A percentile compares a stretch with the other conserved stretches of the same genome.
These are phyloP conservation scores for Salix udensis DNA, from an alignment of 345 rosid genomes.

Conservation along the genomic window DNA sequence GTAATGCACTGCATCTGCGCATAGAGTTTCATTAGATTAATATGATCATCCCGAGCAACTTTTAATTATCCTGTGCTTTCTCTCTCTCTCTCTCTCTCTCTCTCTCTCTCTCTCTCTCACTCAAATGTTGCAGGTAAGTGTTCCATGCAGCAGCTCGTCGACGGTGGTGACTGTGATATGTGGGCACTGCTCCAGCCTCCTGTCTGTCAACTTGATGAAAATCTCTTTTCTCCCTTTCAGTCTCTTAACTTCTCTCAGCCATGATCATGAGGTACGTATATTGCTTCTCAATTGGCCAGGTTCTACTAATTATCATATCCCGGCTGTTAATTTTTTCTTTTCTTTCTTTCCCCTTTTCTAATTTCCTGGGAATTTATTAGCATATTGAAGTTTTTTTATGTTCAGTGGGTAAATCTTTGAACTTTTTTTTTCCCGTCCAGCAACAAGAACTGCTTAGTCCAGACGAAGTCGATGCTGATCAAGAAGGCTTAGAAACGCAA, in stretches of 20 bases:
- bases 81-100: neutral
- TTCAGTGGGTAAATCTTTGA: neutral
- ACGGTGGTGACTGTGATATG: constrained; percentile 92
- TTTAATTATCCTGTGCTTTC: neutral
- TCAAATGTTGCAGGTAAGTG: constrained; percentile 62
- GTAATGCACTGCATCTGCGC: constrained; percentile 26
- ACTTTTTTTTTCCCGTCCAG: constrained; percentile 9
- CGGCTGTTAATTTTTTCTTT: neutral
- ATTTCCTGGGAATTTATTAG: neutral
- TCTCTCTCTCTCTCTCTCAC: neutral
- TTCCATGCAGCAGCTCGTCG: constrained; percentile 78
- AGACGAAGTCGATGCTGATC: constrained; percentile 26
- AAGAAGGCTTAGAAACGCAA: constrained; percentile 30
- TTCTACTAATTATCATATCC: neutral
- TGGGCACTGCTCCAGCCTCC: constrained; percentile 89
- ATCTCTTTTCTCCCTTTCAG: constrained; percentile 85
- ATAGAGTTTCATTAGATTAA: neutral
- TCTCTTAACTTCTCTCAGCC: constrained; percentile 61
- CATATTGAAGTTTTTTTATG: neutral
- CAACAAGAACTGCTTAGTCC: constrained; percentile 42
- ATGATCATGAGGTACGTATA: constrained; percentile 35
- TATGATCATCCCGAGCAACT: neutral
- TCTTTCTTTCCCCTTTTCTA: neutral
- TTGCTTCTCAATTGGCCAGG: too few species aligned
- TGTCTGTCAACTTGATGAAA: constrained; percentile 87